Evolutionary conservation across 2,329 filamentous ascomycete genomes (phyloP).

Genomic region (Colletotrichum sp.): DNA sequence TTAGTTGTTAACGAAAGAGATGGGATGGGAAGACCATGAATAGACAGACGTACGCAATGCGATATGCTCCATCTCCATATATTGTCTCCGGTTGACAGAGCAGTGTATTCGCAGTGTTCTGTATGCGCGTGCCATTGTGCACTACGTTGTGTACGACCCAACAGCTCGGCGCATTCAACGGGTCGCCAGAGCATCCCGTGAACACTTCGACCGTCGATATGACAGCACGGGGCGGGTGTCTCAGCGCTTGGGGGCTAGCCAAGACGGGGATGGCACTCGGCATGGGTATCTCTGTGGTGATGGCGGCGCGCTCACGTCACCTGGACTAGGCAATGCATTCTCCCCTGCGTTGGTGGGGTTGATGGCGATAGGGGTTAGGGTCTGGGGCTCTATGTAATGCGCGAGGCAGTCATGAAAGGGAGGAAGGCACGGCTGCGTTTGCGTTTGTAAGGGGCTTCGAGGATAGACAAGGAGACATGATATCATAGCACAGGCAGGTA

Average conservation of each 20-base stretch:
- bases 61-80: neutral
- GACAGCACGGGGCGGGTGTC: neutral
- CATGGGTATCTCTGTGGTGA: neutral
- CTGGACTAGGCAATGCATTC: neutral
- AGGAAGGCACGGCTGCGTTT: neutral
- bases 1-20: neutral
- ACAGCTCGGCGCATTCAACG: neutral
- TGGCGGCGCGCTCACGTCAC: neutral
- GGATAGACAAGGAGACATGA: neutral
- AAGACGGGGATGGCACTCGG: neutral
- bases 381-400: neutral
- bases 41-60: neutral
- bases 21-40: neutral
- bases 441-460: neutral
- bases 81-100: neutral
- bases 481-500: neutral
- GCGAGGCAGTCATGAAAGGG: neutral
- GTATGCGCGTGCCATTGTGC: neutral
- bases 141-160: neutral
- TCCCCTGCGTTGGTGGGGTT: neutral
- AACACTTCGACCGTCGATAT: neutral
- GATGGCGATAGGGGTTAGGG: neutral
- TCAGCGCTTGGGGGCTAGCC: neutral
- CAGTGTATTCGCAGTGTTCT: neutral
- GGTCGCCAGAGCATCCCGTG: neutral